A percentile compares a stretch with the other conserved stretches of the same genome.
Evolutionary conservation across 2,329 filamentous ascomycete genomes (phyloP).

Genomic region (Sporothrix euskadiensis): DNA sequence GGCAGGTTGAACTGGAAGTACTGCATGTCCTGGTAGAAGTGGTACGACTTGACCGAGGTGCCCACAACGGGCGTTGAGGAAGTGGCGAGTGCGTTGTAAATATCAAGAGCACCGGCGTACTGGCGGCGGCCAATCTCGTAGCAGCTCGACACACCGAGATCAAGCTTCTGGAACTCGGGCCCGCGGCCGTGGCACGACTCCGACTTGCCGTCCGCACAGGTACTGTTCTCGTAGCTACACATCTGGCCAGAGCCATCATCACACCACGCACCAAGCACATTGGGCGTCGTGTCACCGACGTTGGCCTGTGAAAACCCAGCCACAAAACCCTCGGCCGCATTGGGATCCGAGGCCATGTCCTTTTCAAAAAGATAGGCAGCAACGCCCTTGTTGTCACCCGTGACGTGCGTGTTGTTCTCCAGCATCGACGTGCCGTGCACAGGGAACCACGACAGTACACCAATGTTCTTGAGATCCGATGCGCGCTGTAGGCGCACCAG

Average conservation of each 20-base stretch:
- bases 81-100: constrained; percentile 52
- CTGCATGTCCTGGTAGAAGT: constrained; percentile 81
- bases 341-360: constrained; percentile 52
- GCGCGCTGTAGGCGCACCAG: constrained; percentile 74
- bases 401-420: constrained; percentile 84
- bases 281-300: constrained; percentile 86
- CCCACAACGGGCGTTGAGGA: constrained; percentile 57
- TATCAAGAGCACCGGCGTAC: constrained; percentile 56
- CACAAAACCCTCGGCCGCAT: constrained; percentile 64
- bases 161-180: constrained; percentile 65
- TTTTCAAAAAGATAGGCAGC: constrained; percentile 82
- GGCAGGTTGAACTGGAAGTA: constrained; percentile 71
- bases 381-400: constrained; percentile 91
- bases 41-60: constrained; percentile 73
- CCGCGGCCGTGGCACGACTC: constrained; percentile 74
- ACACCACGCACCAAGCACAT: constrained; percentile 80
- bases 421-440: constrained; percentile 90
- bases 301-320: constrained; percentile 90
- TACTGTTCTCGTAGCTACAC: constrained; percentile 79
- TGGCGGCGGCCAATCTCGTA: constrained; percentile 77
- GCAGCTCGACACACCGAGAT: constrained; percentile 71
- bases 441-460: constrained; percentile 85
- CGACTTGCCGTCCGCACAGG: constrained; percentile 69
- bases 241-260: constrained; percentile 74
- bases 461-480: constrained; percentile 73